phyloP scores from a whole-genome alignment of 2,329 filamentous ascomycete genomes.

The Aspergillus quadricinctus region DNA sequence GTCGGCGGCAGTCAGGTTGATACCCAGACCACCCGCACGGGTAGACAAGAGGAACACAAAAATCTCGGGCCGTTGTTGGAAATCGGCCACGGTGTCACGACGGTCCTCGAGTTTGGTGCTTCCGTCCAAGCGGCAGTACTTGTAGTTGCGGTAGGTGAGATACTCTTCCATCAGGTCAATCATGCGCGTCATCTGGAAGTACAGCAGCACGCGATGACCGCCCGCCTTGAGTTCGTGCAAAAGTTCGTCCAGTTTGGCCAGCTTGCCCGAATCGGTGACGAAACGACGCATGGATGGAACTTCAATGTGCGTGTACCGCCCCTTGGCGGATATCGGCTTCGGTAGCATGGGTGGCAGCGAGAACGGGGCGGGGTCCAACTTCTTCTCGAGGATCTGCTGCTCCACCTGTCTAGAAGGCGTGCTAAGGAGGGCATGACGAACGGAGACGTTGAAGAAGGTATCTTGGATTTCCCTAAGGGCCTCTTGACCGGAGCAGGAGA shows the following conservation, averaged over 20 bases:
- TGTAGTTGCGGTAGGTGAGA: slow-evolving; percentile 97
- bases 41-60: slow-evolving; percentile 97
- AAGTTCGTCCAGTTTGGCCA: slow-evolving; percentile 83
- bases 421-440: slow-evolving; percentile 73
- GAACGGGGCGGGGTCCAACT: slow-evolving; percentile 54
- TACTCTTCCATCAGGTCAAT: slow-evolving; percentile 99
- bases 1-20: slow-evolving; percentile 93
- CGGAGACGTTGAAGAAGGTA: slow-evolving; percentile 70
- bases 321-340: slow-evolving; percentile 72
- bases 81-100: slow-evolving; percentile 92
- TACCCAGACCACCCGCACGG: slow-evolving; percentile 93
- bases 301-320: slow-evolving; percentile 81
- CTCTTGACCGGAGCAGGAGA: slow-evolving; percentile 68
- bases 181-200: slow-evolving; percentile 99
- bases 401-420: slow-evolving; percentile 59
- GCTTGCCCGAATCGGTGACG: slow-evolving; percentile 94
- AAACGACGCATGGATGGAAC: slow-evolving; percentile 97
- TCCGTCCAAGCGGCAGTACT: slow-evolving; percentile 93
- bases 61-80: slow-evolving; percentile 90
- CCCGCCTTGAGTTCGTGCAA: slow-evolving; percentile 86
- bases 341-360: slow-evolving; percentile 70
- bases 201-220: slow-evolving; percentile 87
- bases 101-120: slow-evolving; percentile 96
- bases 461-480: slow-evolving; percentile 61
- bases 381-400: slow-evolving; percentile 67